Evolutionary conservation across 2,329 filamentous ascomycete genomes (phyloP).

Genomic region (Microdochium trichocladiopsis): DNA sequence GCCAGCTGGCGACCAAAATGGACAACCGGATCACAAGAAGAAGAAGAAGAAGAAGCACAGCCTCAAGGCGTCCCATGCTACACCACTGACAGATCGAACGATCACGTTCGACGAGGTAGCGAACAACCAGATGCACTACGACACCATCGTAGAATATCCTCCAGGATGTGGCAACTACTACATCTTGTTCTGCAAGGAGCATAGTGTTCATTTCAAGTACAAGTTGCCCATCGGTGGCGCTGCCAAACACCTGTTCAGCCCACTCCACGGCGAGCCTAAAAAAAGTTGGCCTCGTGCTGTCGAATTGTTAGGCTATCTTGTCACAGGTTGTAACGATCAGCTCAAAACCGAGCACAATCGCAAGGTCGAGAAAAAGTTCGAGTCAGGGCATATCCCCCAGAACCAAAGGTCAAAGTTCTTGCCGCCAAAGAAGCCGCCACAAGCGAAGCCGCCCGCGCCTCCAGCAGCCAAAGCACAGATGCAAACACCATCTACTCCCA

Average conservation of each 20-base stretch:
- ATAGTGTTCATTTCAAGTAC: conserved; percentile 25
- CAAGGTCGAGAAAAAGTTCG: conserved; percentile 8
- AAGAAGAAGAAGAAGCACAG: background rate
- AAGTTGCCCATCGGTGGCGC: conserved; percentile 24
- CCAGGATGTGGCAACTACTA: conserved; percentile 19
- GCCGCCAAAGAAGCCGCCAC: conserved; percentile 5
- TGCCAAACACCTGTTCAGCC: conserved; percentile 27
- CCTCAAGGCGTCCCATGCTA: background rate
- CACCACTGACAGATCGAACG: conserved; percentile 8
- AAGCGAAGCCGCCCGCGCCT: background rate
- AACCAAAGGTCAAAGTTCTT: conserved; percentile 2
- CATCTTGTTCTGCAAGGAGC: conserved; percentile 30
- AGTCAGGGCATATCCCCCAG: no score
- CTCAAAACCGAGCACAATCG: conserved; percentile 24
- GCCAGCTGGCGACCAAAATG: background rate
- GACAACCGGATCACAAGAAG: background rate
- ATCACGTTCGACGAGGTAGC: conserved; percentile 27
- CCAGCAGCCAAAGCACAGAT: background rate
- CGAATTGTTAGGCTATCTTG: conserved; percentile 21
- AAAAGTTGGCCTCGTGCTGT: conserved; percentile 23
- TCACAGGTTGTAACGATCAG: conserved; percentile 22
- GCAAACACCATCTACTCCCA: background rate
- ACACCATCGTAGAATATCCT: conserved; percentile 24
- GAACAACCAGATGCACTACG: conserved; percentile 4
- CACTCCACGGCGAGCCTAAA: conserved; percentile 17